phyloP scores from a whole-genome alignment of 306 rosid genomes.

The Coriaria nepalensis region DNA sequence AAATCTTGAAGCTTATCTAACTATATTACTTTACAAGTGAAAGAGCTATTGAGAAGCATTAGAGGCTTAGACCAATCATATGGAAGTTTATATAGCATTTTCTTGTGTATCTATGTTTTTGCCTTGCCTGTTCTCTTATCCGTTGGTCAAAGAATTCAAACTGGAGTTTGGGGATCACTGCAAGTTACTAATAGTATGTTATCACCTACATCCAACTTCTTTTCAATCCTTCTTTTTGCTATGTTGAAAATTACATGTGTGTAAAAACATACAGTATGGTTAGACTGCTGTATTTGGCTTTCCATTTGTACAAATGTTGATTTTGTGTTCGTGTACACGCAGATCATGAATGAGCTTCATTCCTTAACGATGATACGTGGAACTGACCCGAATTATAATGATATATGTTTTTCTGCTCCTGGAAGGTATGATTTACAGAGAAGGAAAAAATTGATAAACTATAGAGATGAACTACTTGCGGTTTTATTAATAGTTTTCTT shows the following conservation, averaged over 20 bases:
- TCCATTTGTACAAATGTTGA: neutral
- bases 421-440: constrained; percentile 42
- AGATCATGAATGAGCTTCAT: constrained; percentile 59
- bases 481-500: constrained; percentile 21
- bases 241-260: too few species aligned
- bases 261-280: too few species aligned
- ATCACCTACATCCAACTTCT: too few species aligned
- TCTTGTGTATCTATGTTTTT: neutral
- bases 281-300: neutral
- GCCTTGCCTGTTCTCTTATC: constrained; percentile 2
- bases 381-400: constrained; percentile 81
- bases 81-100: too few species aligned
- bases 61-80: too few species aligned
- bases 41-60: too few species aligned
- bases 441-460: constrained; percentile 8
- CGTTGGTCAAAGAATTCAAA: neutral
- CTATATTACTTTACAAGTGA: too few species aligned
- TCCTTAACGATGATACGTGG: constrained; percentile 55
- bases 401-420: constrained; percentile 66
- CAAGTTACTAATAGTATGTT: too few species aligned
- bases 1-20: too few species aligned
- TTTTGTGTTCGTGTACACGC: constrained; percentile 6
- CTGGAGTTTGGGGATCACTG: too few species aligned
- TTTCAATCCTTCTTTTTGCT: too few species aligned
- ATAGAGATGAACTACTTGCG: constrained; percentile 2